Evolutionary conservation across 192 early-diverging fungal species (phyloP), one percentile per base, ranked within the genome.

Genomic region (Coemansia sp.): DNA sequence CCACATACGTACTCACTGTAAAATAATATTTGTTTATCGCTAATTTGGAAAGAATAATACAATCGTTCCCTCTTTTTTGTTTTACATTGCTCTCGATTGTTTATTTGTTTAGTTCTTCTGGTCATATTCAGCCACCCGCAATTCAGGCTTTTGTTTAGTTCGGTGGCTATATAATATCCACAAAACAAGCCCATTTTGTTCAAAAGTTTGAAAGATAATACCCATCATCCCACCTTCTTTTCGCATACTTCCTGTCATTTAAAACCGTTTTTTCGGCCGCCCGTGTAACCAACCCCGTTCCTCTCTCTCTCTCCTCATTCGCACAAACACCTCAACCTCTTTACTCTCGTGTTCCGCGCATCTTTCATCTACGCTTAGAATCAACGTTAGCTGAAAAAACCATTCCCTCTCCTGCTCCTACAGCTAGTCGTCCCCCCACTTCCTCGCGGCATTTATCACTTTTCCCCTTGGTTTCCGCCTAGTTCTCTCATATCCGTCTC

Each of bases 101-200:
- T 52, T 52, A 24, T 20, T 24, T 52, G n/a, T 52, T 23, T 20
- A 23, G n/a, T 51, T 52, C 6, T 24, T 52, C 24, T 63, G 43
- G 21, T 48, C 26, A 49, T 33, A 63, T n/a, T 49, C 30, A 51
- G 34, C n/a, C 57, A 34, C 30, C 16, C 57, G 7, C 10, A 48
- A 11, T 24, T 52, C 15, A 9, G 11, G 30, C n/a, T 4, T 51
- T 63, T 48, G 39, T 48, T 21, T 24, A 52, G 44, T 45, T 24
- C 24, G 49, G 23, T 52, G 23, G 23, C 49, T 69, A 69, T 69
- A 69, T 62, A 69, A 62, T 44, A 63, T 33, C 67, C 36, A 68
- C 57, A 68, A 60, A 61, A 39, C 38, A 21, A 38, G 49, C 53
- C 48, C 36, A 20, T 15, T 51, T 45, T 45, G 9, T 15, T 14